phyloP scores from a whole-genome alignment of 305 asterid species.

The Striga hermonthica region DNA sequence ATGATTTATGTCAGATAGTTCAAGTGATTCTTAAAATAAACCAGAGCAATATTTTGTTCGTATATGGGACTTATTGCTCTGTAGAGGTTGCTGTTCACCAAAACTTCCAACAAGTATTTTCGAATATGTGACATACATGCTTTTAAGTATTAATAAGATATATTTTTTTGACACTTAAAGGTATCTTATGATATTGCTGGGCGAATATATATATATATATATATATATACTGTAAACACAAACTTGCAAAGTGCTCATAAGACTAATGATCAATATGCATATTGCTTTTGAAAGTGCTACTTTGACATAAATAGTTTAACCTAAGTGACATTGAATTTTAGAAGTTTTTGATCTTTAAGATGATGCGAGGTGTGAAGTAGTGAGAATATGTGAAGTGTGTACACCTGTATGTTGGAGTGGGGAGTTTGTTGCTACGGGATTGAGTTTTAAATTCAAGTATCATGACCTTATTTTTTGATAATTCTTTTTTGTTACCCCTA shows the following conservation, averaged over 20 bases:
- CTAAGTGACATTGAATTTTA: too few relatives aligned
- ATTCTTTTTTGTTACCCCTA: neutral
- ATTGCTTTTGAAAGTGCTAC: too few relatives aligned
- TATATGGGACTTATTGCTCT: conserved; percentile 18
- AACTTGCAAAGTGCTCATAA: conserved; percentile 20
- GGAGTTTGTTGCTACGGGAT: too few relatives aligned
- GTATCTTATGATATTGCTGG: too few relatives aligned
- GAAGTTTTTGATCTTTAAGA: too few relatives aligned
- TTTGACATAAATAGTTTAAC: too few relatives aligned
- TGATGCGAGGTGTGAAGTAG: too few relatives aligned
- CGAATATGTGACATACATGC: conserved; percentile 7
- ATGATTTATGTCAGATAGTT: conserved; percentile 12
- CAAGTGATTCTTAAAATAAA: conserved; percentile 20
- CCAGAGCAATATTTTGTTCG: conserved; percentile 16
- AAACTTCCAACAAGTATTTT: conserved; percentile 19
- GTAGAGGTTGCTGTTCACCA: conserved; percentile 22
- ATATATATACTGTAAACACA: conserved; percentile 13
- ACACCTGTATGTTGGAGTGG: too few relatives aligned
- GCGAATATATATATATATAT: conserved; percentile 9
- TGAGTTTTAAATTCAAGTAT: too few relatives aligned
- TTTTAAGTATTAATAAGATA: conserved; percentile 15
- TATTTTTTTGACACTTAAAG: conserved; percentile 17
- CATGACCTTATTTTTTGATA: neutral
- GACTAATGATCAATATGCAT: too few relatives aligned
- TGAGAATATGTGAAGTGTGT: too few relatives aligned